Evolutionary conservation across 2,329 filamentous ascomycete species (phyloP).

Genomic region (Botrytis cinerea): DNA sequence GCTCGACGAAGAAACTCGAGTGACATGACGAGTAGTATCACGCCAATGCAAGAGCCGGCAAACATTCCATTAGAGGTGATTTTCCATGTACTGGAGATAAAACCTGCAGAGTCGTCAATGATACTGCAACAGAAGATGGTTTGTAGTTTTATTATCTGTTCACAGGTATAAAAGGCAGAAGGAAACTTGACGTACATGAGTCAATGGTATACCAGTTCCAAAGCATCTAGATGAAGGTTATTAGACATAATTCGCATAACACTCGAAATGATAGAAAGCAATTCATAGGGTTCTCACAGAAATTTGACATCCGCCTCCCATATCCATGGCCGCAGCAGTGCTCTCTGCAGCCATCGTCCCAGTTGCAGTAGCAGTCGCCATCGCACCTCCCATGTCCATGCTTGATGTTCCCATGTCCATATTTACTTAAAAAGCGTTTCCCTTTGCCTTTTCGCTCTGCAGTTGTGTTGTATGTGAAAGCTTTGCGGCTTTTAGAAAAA

Average conservation of each 20-base stretch:
- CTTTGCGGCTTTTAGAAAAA: not conserved
- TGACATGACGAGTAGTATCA: not conserved
- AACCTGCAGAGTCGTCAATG: not conserved
- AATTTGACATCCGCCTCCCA: not conserved
- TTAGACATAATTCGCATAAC: not conserved
- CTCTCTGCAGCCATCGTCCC: not conserved
- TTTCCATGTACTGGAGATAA: not conserved
- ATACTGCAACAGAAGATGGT: not conserved
- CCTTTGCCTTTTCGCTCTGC: not conserved
- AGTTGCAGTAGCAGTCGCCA: not conserved
- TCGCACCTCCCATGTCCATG: not conserved
- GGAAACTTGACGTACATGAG: not conserved
- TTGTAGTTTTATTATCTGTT: not conserved
- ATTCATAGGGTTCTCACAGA: not conserved
- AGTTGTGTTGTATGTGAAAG: not conserved
- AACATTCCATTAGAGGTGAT: not conserved
- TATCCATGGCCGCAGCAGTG: not conserved
- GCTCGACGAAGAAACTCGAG: not conserved
- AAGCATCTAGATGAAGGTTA: not conserved
- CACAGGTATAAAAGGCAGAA: not conserved
- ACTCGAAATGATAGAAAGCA: not conserved
- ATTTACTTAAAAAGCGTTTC: not conserved
- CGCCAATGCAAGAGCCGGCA: not conserved
- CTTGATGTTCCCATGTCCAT: not conserved
- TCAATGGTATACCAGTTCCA: not conserved